A percentile compares a stretch with the other conserved stretches of the same genome.
Conservation (phyloP, 441 rosid species). For the Jatropha podagrica region DNA sequence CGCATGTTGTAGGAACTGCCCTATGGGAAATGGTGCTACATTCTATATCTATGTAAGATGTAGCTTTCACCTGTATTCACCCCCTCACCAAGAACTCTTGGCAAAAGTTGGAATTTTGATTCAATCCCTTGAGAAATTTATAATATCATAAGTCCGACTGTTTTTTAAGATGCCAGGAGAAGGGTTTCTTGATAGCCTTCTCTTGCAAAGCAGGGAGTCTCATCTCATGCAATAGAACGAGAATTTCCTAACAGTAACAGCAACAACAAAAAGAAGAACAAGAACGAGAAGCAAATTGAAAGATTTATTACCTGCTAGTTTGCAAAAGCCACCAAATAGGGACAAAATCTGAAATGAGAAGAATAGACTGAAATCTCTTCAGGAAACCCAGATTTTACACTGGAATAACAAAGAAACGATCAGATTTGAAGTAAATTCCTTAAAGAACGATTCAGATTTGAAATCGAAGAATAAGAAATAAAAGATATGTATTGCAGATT, state of each 20-base stretch:
- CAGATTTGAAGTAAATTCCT: neutral
- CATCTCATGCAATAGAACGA: too few species aligned
- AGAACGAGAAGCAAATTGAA: neutral
- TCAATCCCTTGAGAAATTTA: neutral
- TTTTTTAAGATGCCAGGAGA: neutral
- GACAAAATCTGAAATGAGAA: neutral
- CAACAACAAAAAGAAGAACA: neutral
- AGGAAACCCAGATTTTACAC: slow-evolving; percentile 1
- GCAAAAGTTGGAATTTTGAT: neutral
- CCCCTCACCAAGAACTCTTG: neutral
- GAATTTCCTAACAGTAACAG: too few species aligned
- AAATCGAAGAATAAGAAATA: neutral
- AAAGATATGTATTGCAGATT: neutral
- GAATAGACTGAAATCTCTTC: neutral
- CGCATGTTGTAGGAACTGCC: too few species aligned
- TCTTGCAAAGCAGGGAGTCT: too few species aligned
- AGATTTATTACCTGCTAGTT: neutral
- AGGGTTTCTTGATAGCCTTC: too few species aligned
- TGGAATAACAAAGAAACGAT: neutral
- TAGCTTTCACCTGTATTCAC: neutral
- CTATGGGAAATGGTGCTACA: too few species aligned
- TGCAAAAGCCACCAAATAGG: neutral
- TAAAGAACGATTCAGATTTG: neutral
- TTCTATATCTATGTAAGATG: neutral
- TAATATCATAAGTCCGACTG: neutral